These are phyloP conservation scores for Calonectria pteridis DNA, from an alignment of 2,329 filamentous ascomycete genomes.

Conservation along the genomic window DNA sequence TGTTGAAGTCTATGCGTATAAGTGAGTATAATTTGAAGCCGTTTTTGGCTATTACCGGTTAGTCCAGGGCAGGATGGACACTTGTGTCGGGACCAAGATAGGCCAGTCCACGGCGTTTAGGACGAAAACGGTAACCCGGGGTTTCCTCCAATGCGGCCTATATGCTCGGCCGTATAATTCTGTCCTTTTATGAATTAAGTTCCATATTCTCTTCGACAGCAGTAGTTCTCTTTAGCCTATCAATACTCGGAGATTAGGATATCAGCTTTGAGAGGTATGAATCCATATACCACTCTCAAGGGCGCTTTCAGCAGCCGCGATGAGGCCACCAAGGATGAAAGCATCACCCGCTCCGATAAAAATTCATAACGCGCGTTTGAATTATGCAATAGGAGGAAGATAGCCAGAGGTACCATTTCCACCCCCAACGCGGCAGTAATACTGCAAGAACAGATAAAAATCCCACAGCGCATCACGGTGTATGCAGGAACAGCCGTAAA, in stretches of 20 bases:
- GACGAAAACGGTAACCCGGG: background rate
- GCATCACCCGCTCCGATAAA: background rate
- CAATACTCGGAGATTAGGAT: background rate
- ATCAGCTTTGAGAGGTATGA: background rate
- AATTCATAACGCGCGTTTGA: background rate
- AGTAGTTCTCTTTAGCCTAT: background rate
- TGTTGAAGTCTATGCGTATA: background rate
- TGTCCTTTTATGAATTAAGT: background rate
- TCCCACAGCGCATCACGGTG: background rate
- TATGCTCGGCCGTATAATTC: background rate
- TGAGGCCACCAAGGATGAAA: background rate
- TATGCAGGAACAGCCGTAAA: background rate
- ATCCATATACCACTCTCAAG: background rate
- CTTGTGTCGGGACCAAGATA: background rate
- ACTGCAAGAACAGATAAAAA: background rate
- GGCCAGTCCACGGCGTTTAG: background rate
- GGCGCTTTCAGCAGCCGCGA: background rate
- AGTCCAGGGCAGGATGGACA: background rate
- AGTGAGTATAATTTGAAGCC: too few relatives aligned
- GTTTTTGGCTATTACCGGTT: background rate
- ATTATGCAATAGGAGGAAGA: background rate
- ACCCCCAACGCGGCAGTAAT: background rate
- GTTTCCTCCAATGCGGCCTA: background rate
- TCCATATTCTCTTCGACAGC: too few relatives aligned
- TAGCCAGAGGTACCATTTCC: background rate